Evolutionary conservation across 2,329 filamentous ascomycete species (phyloP).

Genomic region (Colletotrichum sidae): DNA sequence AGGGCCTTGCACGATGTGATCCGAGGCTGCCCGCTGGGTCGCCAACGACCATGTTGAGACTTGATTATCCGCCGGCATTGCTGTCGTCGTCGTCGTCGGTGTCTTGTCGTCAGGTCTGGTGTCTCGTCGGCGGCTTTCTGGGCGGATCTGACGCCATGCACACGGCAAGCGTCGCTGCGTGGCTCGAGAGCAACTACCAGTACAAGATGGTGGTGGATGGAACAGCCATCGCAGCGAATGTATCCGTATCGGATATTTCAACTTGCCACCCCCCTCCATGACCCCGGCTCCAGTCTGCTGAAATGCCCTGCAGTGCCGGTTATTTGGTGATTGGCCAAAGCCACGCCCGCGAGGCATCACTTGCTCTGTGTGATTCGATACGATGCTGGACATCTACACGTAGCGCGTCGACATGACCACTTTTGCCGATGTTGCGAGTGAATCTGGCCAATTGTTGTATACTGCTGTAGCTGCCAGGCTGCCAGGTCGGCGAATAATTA

Average conservation of each 20-base stretch:
- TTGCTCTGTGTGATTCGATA: slow-evolving; percentile 9
- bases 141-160: slow-evolving; percentile 25
- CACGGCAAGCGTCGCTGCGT: slow-evolving; percentile 17
- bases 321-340: slow-evolving; percentile 18
- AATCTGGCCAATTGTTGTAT: too few relatives aligned
- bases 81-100: slow-evolving; percentile 10
- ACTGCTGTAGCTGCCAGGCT: too few relatives aligned
- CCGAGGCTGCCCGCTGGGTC: slow-evolving; percentile 5
- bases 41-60: slow-evolving; percentile 14
- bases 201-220: too few relatives aligned
- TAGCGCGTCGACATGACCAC: slow-evolving; percentile 15
- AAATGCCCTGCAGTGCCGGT: slow-evolving; percentile 20
- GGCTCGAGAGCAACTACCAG: neutral
- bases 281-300: slow-evolving; percentile 9
- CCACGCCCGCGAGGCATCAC: neutral
- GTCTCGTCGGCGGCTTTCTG: slow-evolving; percentile 26
- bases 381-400: neutral
- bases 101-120: neutral
- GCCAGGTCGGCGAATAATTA: too few relatives aligned
- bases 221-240: neutral
- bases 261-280: neutral
- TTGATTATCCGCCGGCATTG: neutral
- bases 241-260: neutral
- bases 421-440: neutral
- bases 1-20: slow-evolving; percentile 14